phyloP scores from a whole-genome alignment of 768 basidiomycete species.

The Boletus tomentosulus region DNA sequence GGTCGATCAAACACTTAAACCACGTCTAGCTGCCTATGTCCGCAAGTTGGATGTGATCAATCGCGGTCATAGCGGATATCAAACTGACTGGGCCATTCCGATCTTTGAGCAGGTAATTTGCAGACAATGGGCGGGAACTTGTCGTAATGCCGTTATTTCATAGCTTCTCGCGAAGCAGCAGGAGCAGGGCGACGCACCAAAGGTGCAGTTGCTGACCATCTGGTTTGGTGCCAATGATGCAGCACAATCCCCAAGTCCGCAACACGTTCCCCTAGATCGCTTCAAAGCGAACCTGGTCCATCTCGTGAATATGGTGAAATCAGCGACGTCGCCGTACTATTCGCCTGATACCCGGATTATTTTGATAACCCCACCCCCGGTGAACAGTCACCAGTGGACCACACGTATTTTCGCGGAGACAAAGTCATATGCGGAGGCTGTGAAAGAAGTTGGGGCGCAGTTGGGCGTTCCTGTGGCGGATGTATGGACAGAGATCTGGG shows the following conservation, averaged over 20 bases:
- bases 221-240: constrained; percentile 95
- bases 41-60: constrained; percentile 85
- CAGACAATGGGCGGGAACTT: background rate
- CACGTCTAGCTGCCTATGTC: constrained; percentile 59
- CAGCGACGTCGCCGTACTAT: constrained; percentile 58
- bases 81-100: constrained; percentile 80
- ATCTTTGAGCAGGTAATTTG: constrained; percentile 64
- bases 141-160: background rate
- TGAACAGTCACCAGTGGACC: constrained; percentile 58
- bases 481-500: constrained; percentile 69
- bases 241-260: constrained; percentile 54
- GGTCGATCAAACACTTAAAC: background rate
- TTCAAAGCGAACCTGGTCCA: constrained; percentile 62
- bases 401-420: constrained; percentile 60
- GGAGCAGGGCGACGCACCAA: constrained; percentile 47
- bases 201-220: constrained; percentile 69
- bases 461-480: constrained; percentile 64
- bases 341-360: constrained; percentile 72
- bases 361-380: constrained; percentile 82
- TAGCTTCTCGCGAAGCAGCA: constrained; percentile 58
- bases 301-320: constrained; percentile 60
- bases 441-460: constrained; percentile 53
- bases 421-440: constrained; percentile 66
- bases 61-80: constrained; percentile 81
- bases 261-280: constrained; percentile 69